These are phyloP conservation scores for Aureobasidium sp. DNA, from an alignment of 2,329 filamentous ascomycete genomes.

Conservation along the genomic window DNA sequence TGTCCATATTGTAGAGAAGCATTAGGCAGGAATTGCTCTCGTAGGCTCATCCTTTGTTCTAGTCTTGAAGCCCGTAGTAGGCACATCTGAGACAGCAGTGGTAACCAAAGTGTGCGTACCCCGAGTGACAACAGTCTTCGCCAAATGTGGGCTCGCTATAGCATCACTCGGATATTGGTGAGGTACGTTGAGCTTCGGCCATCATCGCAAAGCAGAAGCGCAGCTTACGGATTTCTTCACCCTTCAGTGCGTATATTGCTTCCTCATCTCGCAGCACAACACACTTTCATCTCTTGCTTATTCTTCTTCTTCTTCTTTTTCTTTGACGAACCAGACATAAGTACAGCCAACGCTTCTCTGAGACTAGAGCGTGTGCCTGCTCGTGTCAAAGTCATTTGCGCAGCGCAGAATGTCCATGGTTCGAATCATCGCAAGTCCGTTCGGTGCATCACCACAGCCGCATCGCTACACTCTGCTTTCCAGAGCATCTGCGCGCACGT, in stretches of 20 bases:
- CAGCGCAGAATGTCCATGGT: not conserved
- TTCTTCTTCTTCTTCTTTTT: not conserved
- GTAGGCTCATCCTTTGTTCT: no score
- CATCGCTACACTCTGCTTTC: not conserved
- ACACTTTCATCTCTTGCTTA: not conserved
- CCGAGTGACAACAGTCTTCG: no score
- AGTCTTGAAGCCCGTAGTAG: no score
- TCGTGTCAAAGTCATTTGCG: not conserved
- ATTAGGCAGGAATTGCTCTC: no score
- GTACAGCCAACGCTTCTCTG: not conserved
- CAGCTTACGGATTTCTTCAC: not conserved
- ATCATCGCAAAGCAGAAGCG: not conserved
- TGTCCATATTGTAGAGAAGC: no score
- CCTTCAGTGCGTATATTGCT: not conserved
- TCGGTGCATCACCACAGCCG: not conserved
- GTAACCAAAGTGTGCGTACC: no score
- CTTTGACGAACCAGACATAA: not conserved
- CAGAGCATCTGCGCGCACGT: not conserved
- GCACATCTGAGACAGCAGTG: no score
- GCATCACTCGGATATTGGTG: not conserved
- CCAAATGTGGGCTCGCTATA: no score
- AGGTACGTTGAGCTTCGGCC: not conserved
- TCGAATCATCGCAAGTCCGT: not conserved
- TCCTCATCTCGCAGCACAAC: not conserved
- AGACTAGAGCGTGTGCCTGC: no score